Evolutionary conservation across 441 rosid species (phyloP).

Genomic region (Breynia disticha): DNA sequence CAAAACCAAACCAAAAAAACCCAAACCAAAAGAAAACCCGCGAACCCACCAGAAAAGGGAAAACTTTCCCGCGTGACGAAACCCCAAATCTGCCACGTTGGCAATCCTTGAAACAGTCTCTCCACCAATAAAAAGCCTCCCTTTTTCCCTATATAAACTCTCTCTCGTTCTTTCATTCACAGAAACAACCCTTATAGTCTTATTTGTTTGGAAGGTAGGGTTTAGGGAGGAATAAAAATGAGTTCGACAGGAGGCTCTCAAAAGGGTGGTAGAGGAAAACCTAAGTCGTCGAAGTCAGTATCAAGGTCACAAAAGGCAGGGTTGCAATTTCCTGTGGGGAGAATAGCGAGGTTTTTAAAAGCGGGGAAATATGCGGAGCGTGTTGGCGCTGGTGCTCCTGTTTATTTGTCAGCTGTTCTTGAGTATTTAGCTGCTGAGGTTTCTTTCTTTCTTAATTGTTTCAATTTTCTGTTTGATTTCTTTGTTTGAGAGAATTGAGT

Average conservation of each 20-base stretch:
- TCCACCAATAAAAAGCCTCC: slow-evolving; percentile 16
- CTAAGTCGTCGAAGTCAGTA: slow-evolving; percentile 54
- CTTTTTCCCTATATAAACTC: slow-evolving; percentile 8
- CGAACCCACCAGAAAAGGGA: no score
- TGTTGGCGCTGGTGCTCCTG: slow-evolving; percentile 78
- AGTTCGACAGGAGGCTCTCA: slow-evolving; percentile 30
- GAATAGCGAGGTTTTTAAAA: slow-evolving; percentile 63
- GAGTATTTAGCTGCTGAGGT: slow-evolving; percentile 86
- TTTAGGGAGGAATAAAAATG: slow-evolving; percentile 14
- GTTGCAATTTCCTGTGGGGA: slow-evolving; percentile 71
- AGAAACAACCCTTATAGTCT: slow-evolving; percentile 10
- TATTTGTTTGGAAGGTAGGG: background rate
- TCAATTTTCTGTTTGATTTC: background rate
- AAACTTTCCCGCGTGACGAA: background rate
- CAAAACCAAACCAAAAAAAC: no score
- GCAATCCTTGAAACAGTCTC: slow-evolving; percentile 18
- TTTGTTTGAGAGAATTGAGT: background rate
- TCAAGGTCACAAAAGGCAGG: slow-evolving; percentile 67
- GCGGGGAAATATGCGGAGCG: slow-evolving; percentile 75
- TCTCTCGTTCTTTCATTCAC: background rate
- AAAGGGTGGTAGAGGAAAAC: slow-evolving; percentile 60
- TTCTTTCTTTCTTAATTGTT: background rate
- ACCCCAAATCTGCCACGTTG: slow-evolving; percentile 20
- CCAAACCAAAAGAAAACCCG: no score
- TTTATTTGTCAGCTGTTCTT: slow-evolving; percentile 70